Evolutionary conservation across 352 stramenopile genomes (phyloP).

Genomic region (Phytophthora idaei): DNA sequence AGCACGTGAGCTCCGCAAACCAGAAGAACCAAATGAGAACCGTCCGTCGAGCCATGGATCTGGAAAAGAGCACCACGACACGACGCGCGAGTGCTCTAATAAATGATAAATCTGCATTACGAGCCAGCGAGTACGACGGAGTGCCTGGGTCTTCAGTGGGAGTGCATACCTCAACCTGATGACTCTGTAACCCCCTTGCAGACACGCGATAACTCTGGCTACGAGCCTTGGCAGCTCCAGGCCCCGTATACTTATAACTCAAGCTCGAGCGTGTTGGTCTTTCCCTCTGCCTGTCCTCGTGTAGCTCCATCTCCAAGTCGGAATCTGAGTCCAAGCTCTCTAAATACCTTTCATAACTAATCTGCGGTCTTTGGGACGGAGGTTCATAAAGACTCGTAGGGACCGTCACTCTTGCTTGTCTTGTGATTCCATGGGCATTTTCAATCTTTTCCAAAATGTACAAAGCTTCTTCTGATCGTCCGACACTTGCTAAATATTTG

Average conservation of each 20-base stretch:
- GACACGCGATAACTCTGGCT: constrained; percentile 31
- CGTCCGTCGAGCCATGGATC: constrained; percentile 44
- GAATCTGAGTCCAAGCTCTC: constrained; percentile 33
- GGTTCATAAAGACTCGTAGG: constrained; percentile 68
- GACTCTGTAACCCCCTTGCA: constrained; percentile 28
- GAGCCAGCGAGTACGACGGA: constrained; percentile 35
- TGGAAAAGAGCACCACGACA: constrained; percentile 47
- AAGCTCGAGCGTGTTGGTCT: neutral
- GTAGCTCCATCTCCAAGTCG: constrained; percentile 26
- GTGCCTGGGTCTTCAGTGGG: constrained; percentile 27
- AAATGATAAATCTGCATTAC: constrained; percentile 41
- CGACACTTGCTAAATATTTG: constrained; percentile 71
- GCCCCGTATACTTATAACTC: constrained; percentile 22
- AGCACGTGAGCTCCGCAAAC: constrained; percentile 29
- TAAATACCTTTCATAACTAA: constrained; percentile 32
- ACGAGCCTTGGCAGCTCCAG: constrained; percentile 17
- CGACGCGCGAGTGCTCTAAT: constrained; percentile 44
- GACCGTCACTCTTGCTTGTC: constrained; percentile 56
- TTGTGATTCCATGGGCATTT: constrained; percentile 56
- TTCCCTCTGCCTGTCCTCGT: constrained; percentile 11
- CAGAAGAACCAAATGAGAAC: constrained; percentile 55
- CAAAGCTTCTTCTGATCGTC: constrained; percentile 63
- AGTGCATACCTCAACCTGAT: constrained; percentile 20
- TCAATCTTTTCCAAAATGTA: constrained; percentile 62
- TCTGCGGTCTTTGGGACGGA: constrained; percentile 37